Evolutionary conservation across 345 rosid species (phyloP), one percentile per base, ranked within the genome.

Genomic region (Triadica sebifera): DNA sequence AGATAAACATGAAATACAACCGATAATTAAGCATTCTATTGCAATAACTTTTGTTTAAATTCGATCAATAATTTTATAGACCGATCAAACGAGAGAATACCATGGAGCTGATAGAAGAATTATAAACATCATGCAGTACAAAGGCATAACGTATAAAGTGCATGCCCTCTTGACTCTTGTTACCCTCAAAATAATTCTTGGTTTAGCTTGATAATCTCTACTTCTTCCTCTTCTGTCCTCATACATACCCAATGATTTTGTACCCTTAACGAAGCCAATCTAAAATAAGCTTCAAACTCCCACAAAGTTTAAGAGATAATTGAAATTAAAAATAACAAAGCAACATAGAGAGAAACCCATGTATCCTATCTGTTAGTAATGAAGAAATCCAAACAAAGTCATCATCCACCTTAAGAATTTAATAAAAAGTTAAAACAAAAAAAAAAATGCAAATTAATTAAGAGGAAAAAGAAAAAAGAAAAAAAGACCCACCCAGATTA

Each of bases 211-310:
- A 73, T 73, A 49, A 22, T 70, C 53, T 37, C 22, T 62, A 37
- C 71, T 15, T 69, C 49, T 77, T 74, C 69, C 56, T 77, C 61
- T 49, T 50, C 68, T 25, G 46, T 24, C 25, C n/a, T n/a, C 45
- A 59, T 65, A 47, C 57, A 70, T 71, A 63, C 73, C n/a, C n/a
- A n/a, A n/a, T n/a, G n/a, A n/a, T n/a, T 57, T 29, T 29, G 1
- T 2, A 29, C 69, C 70, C 39, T 59, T 57, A 65, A 46, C 75
- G 85, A 86, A 86, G 87, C 87, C 83, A 82, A 64, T 75, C 86
- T 82, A 82, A 86, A 80, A 84, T 75, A 59, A 82, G 85, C 85
- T 84, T 82, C 85, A 73, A 73, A 71, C 60, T 70, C 80, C 81
- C 82, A 65, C 72, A 73, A 47, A 57, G 47, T 43, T 47, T 72